phyloP scores from a whole-genome alignment of 257 asterid genomes.

The Apocynum venetum region DNA sequence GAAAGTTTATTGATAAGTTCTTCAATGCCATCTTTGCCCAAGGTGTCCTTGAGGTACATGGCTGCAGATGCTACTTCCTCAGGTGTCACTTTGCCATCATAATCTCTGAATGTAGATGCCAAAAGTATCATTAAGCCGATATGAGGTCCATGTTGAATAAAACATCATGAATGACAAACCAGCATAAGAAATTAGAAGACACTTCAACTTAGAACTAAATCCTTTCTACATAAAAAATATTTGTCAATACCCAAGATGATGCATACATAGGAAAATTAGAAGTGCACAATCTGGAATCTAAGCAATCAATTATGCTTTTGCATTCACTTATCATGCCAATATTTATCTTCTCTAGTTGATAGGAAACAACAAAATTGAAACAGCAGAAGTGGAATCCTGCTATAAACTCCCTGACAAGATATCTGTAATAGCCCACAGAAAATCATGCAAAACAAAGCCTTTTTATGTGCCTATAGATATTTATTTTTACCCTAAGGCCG shows the following conservation, averaged over 20 bases:
- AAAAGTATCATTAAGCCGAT: slow-evolving; percentile 11
- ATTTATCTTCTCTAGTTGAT: not conserved
- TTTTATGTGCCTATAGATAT: not conserved
- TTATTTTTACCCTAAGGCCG: not conserved
- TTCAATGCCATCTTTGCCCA: slow-evolving; percentile 87
- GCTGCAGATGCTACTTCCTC: slow-evolving; percentile 99
- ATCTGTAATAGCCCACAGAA: not conserved
- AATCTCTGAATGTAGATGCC: slow-evolving; percentile 50
- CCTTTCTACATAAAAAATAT: no score
- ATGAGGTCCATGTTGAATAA: slow-evolving; percentile 2
- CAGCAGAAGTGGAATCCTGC: not conserved
- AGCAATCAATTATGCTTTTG: not conserved
- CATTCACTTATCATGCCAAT: not conserved
- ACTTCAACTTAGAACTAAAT: not conserved
- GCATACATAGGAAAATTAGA: not conserved
- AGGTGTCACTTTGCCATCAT: slow-evolving; percentile 93
- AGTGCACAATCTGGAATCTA: not conserved
- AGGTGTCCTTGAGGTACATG: slow-evolving; percentile 82
- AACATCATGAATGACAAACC: not conserved
- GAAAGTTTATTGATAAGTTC: slow-evolving; percentile 78
- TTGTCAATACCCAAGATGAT: not conserved
- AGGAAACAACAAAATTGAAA: not conserved
- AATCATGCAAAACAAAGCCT: not conserved
- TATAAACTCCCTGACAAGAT: not conserved
- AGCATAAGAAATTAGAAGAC: not conserved